Evolutionary conservation across 73 alveolate species (phyloP), one percentile per base, ranked within the genome.

Genomic region (Urostyla sp.): DNA sequence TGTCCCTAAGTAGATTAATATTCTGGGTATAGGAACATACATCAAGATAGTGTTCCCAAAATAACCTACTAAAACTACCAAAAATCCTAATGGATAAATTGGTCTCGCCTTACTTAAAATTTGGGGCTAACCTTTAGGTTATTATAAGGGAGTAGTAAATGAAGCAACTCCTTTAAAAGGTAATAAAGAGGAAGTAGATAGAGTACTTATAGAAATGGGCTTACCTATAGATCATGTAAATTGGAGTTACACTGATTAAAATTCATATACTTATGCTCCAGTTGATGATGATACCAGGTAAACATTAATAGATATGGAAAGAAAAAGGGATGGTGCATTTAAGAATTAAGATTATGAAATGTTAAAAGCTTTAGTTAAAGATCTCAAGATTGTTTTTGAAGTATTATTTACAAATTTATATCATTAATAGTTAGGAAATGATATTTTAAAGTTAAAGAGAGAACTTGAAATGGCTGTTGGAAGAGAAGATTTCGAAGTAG

Each of bases 271-370:
- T 50, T 90, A 94, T 53, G 98, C 98, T 26, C 98, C 99, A 2
- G 97, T 96, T 5, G 98, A 95, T 85, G 98, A 96, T 69, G 98
- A 96, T 67, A 90, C 98, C 1, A 88, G 98, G 75, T 90, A 85
- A 38, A 96, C 99, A 3, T 79, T 96, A 2, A 82, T 87, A 38
- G 99, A 95, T 69, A 89, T 96, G 92, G 95, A 93, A 50, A 46
- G 66, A 67, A 86, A 76, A 21, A 88, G 95, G 36, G 90, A 92
- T 56, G 72, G 90, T 46, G 99, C 99, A 1, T 90, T 84, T 49
- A 61, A 86, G 66, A 69, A 74, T 44, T 90, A 96, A 77, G 99
- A 96, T 85, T 95, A 87, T 86, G 99, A 94, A 89, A 85, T 84
- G 44, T 67, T 96, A 38, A 81, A 94, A 55, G 73, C 93, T 53